Conservation (phyloP, 1,284 basidiomycete species). For the Amylostereum areolatum region DNA sequence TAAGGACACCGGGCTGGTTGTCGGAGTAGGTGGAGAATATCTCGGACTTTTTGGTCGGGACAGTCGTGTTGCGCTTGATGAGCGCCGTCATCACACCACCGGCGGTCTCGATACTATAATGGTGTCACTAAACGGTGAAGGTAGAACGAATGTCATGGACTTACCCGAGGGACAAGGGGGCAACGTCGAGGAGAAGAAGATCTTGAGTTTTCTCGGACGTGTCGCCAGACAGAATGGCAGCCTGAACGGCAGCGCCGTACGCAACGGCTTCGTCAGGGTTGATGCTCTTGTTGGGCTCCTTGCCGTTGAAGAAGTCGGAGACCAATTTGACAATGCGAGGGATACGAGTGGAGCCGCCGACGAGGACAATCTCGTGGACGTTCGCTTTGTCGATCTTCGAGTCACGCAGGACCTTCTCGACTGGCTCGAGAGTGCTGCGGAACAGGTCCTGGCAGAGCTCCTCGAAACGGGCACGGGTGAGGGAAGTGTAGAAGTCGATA, state of each 20-base stretch:
- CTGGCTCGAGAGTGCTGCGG: slow-evolving; percentile 94
- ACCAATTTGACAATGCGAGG: slow-evolving; percentile 97
- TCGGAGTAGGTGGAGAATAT: slow-evolving; percentile 99
- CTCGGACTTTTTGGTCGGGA: slow-evolving; percentile 99
- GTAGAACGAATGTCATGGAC: not conserved
- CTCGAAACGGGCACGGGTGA: slow-evolving; percentile 99
- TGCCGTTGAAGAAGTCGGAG: slow-evolving; percentile 98
- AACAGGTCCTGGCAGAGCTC: slow-evolving; percentile 97
- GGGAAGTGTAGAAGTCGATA: slow-evolving; percentile 97
- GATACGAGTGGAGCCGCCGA: slow-evolving; percentile 98
- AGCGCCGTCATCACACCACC: slow-evolving; percentile 98
- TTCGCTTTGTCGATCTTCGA: slow-evolving; percentile 96
- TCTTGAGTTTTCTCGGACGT: slow-evolving; percentile 98
- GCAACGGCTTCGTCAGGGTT: slow-evolving; percentile 99
- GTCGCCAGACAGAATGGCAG: slow-evolving; percentile 96
- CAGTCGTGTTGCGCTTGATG: slow-evolving; percentile 98
- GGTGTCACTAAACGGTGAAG: not conserved
- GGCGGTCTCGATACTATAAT: slow-evolving; percentile 85
- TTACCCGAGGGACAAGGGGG: slow-evolving; percentile 82
- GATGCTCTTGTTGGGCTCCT: slow-evolving; percentile 95
- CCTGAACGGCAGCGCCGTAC: slow-evolving; percentile 99
- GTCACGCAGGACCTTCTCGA: slow-evolving; percentile 97
- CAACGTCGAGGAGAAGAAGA: slow-evolving; percentile 94
- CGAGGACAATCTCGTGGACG: slow-evolving; percentile 96
- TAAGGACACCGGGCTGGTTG: slow-evolving; percentile 98